Evolutionary conservation across 2,329 filamentous ascomycete genomes (phyloP), one percentile per base, ranked within the genome.

Genomic region (Aaosphaeria pasadenensis): DNA sequence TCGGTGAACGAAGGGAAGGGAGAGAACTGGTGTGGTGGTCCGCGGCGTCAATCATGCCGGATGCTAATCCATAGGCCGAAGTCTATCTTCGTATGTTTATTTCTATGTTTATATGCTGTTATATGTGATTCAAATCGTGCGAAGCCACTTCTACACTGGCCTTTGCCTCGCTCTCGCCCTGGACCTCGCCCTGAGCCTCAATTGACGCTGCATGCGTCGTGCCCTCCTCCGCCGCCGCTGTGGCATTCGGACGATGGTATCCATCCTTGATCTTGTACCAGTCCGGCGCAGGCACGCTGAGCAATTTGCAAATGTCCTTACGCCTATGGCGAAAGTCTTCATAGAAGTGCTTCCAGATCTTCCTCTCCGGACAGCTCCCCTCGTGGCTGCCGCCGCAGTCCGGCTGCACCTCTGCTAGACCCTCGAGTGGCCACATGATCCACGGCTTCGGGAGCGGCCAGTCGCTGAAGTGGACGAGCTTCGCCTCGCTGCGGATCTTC

Each of bases 391-490:
- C 66, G 3, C 60, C 67, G 46, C 75, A 78, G 48, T 73, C 69
- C 1, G 76, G 75, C 62, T 75, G 72, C 53, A 75, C 69, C 48
- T 75, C 71, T 42, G 63, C 60, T 2, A 75, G 53, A 13, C 70
- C 66, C 30, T 72, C 65, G 11, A 60, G 45, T 9, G 71, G 67
- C 70, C 71, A 75, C 70, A 76, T 71, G 43, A 81, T 66, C 80
- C 81, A 84, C 2, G 82, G 82, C 55, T 89, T 89, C 0, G 85
- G 84, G 5, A 87, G 57, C 1, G 86, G 86, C 82, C 82, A 87
- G 59, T 89, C 86, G 9, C 81, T 85, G 63, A 88, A 89, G 63
- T 89, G 86, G 2, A 89, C 72, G 5, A 86, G 75, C 53, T 86
- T 87, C 5, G 83, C 81, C 57, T 87, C 82, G 11, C 75, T 75